Percentiles rank a stretch among this genome's conserved stretches.
These are phyloP conservation scores for Neofusicoccum laricinum DNA, from an alignment of 2,329 filamentous ascomycete genomes.

Conservation along the genomic window DNA sequence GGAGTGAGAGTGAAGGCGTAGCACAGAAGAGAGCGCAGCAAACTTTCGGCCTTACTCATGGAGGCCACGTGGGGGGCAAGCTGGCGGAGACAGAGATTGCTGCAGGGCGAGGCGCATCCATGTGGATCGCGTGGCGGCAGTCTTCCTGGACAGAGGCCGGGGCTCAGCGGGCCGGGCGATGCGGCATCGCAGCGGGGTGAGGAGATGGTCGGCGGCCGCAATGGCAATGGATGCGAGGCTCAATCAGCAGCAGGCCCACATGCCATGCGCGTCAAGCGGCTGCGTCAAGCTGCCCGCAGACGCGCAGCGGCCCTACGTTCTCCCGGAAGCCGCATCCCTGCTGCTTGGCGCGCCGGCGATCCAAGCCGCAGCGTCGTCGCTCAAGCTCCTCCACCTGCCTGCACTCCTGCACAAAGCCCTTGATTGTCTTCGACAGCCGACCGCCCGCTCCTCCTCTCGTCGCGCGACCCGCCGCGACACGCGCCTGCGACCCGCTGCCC, in stretches of 20 bases:
- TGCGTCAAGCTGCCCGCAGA: not conserved
- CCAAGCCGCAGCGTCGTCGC: not conserved
- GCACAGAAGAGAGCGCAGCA: not conserved
- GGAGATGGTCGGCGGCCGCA: not conserved
- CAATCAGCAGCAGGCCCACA: not conserved
- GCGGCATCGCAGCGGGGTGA: not conserved
- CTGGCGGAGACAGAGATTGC: not conserved
- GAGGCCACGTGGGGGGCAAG: slow-evolving; percentile 6
- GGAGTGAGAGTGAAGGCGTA: not conserved
- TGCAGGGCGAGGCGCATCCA: not conserved
- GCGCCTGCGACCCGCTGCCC: not conserved
- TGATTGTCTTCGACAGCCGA: not conserved
- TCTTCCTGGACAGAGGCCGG: too few species aligned
- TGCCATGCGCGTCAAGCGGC: not conserved
- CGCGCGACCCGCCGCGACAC: not conserved
- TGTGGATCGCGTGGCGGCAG: not conserved
- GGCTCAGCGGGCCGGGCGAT: not conserved
- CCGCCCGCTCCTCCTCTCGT: not conserved
- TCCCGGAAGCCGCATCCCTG: not conserved
- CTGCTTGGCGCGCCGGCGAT: not conserved
- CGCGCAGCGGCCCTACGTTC: not conserved
- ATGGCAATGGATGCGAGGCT: not conserved
- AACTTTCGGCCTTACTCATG: slow-evolving; percentile 2
- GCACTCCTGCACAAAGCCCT: not conserved
- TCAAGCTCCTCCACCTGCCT: not conserved